Conservation (phyloP, 164 flowering plant genomes). For the Brasenia schreberi region DNA sequence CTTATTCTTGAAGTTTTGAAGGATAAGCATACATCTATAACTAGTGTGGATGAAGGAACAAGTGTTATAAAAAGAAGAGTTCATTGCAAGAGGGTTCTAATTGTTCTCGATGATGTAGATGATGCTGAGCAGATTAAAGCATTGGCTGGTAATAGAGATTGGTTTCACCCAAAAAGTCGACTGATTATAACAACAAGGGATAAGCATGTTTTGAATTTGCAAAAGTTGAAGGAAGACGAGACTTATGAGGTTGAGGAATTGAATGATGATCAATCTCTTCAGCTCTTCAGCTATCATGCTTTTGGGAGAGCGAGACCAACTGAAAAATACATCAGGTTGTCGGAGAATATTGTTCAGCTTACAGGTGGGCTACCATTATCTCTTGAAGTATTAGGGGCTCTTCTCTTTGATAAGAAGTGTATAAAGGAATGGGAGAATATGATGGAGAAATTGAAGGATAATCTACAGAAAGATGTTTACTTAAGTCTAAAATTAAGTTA, state of each 20-base stretch:
- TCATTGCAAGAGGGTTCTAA: not conserved
- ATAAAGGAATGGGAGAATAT: slow-evolving; percentile 1
- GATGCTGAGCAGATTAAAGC: not conserved
- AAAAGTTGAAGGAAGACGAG: not conserved
- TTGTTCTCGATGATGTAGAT: slow-evolving; percentile 1
- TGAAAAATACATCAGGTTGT: not conserved
- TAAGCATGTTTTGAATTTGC: slow-evolving; percentile 1
- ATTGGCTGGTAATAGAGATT: not conserved
- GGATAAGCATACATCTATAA: not conserved
- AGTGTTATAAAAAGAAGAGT: not conserved
- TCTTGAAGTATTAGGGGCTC: not conserved
- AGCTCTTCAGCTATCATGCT: slow-evolving; percentile 1
- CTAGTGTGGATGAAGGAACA: not conserved
- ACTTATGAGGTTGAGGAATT: not conserved
- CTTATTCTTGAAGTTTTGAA: slow-evolving; percentile 3
- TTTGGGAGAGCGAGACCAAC: not conserved
- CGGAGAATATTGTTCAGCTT: not conserved
- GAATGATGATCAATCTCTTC: slow-evolving; percentile 1
- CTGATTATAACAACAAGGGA: not conserved
- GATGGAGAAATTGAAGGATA: not conserved
- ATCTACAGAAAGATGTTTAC: not conserved
- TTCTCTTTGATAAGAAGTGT: not conserved
- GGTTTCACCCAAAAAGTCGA: not conserved
- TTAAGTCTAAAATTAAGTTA: not conserved
- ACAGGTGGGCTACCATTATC: not conserved